Evolutionary conservation across 768 basidiomycete genomes (phyloP).

Genomic region (Phanerochaete sordida): DNA sequence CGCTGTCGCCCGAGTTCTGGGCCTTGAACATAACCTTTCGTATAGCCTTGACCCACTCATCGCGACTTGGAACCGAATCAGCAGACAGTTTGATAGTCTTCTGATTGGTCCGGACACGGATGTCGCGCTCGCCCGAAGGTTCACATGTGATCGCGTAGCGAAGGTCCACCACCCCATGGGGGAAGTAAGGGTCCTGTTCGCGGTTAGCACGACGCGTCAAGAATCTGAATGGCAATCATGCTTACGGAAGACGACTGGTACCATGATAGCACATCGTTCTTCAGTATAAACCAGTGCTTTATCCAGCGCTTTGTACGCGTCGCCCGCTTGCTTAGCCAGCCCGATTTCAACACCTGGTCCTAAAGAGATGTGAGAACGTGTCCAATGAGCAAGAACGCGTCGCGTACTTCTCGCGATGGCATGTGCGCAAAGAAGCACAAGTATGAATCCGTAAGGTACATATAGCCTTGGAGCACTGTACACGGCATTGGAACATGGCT

Average conservation of each 20-base stretch:
- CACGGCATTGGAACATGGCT: conserved; percentile 7
- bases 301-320: conserved; percentile 88
- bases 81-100: conserved; percentile 68
- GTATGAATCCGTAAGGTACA: conserved; percentile 92
- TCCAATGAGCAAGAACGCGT: background rate
- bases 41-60: conserved; percentile 96
- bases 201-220: conserved; percentile 7
- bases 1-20: conserved; percentile 94
- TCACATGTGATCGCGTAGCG: conserved; percentile 93
- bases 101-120: conserved; percentile 82
- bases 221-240: conserved; percentile 4
- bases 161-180: conserved; percentile 92
- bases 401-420: conserved; percentile 77
- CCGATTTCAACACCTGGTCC: conserved; percentile 93
- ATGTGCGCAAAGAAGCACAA: conserved; percentile 97
- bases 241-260: conserved; percentile 88
- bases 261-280: conserved; percentile 96
- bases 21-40: conserved; percentile 93
- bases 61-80: conserved; percentile 78
- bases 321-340: conserved; percentile 83
- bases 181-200: conserved; percentile 91
- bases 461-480: conserved; percentile 91
- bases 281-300: conserved; percentile 95
- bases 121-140: conserved; percentile 67
- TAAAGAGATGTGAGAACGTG: conserved; percentile 26